Base-by-base conservation (phyloP, 2,329 filamentous ascomycete species). In the Colletotrichum sp. region DNA sequence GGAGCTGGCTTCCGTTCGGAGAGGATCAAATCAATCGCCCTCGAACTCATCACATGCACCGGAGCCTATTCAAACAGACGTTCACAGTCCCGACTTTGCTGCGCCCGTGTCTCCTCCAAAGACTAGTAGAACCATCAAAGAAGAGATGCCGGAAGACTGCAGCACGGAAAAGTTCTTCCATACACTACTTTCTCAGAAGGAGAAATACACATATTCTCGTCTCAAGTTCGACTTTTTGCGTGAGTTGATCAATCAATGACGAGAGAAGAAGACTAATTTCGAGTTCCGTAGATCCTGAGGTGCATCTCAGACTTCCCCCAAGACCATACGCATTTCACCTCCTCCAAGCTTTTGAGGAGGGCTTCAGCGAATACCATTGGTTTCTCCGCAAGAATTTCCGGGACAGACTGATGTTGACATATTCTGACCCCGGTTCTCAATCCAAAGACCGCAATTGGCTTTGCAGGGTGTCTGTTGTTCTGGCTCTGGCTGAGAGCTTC, bases 291-390 rank as follows among this genome's bases (percentile, higher is more conserved):
- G 77, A 77, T 27, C 67, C 76, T 4, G 71, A 77, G 27, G 74
- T 78, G 16, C 71, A 74, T 1, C 77, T 78, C 25, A 70, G 76
- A 36, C 67, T 79, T 4, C 78, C 76, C 9, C 77, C 78, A 0
- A 36, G 70, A 7, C 77, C 71, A 18, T 77, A 78, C 25, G 71
- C 78, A 5, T 68, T 78, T 32, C 71, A 76, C 30, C 70, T 79
- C 7, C 58, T 78, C 8, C 32, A 74, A 6, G 62, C 75, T 1
- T 79, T 78, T 22, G 78, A 79, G 30, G 77, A 78, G 30, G 76
- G 76, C 8, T 79, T 78, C 28, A 69, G 78, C 39, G 78, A 78
- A 32, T 79, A 78, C n/a, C 78, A 79, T 60, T 79, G 76, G 74
- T 76, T 74, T 32, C 70, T 76, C 9, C 71, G 78, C 8, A 75